Base-by-base conservation (phyloP, 1,284 basidiomycete genomes). In the Ustilago hordei region DNA sequence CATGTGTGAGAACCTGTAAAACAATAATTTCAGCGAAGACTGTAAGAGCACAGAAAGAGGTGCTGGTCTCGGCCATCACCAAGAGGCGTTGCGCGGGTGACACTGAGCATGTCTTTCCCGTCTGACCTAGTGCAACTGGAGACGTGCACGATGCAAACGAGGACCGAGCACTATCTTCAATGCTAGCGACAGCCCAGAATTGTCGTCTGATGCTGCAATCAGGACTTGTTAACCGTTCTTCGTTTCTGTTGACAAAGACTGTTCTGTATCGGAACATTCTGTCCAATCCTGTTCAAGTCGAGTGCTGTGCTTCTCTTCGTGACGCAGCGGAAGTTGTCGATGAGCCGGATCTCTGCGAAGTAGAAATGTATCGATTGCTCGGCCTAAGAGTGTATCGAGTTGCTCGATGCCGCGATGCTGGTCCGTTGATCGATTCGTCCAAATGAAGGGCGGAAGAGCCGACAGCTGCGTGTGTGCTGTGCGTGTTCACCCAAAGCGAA, bases 401-500 rank as follows among this genome's bases (percentile, higher is more conserved):
- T 45, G 8, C 43, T 19, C 11, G 11, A 45, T 17, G n/a, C n/a
- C n/a, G 43, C 8, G 7, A 19, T 7, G 19, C n/a, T 45, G 19
- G 43, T 8, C 43, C 11, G 28, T 17, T 32, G 11, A 32, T 28
- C 9, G 8, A 9, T 12, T 13, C 7, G 23, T 12, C 15, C 15
- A 23, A 8, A 32, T 32, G 48, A 50, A 32, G 17, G 8, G 28
- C 23, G 48, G 28, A 50, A 12, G 48, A 28, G 48, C 31, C 11
- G 48, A 50, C 28, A 50, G n/a, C 11, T 50, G 48, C 48, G 48
- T 50, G 19, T 12, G 48, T 50, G 31, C 48, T 17, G 15, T 58
- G 15, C 19, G n/a, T 19, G 15, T 48, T 48, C 8, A 28, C 45
- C 23, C 23, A 8, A 15, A 23, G 31, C 28, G n/a, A 50, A 28